These are phyloP conservation scores for Gymnopilus junonius DNA, from an alignment of 768 basidiomycete genomes.

Conservation along the genomic window DNA sequence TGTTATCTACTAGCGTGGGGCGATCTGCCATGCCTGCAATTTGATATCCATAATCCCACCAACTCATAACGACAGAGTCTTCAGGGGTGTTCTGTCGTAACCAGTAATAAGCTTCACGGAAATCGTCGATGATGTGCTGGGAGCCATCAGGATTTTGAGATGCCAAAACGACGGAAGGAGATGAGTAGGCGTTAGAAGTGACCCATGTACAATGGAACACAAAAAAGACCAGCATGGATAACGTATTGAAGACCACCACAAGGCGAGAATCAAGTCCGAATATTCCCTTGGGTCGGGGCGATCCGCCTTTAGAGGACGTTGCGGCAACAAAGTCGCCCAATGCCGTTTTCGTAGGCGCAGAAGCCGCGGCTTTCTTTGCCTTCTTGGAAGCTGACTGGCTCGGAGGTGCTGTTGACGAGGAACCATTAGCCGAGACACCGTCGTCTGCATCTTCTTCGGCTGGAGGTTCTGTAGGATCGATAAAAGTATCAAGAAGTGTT, in stretches of 20 bases:
- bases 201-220: slow-evolving; percentile 98
- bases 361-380: slow-evolving; percentile 54
- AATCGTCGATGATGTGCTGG: slow-evolving; percentile 97
- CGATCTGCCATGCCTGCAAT: slow-evolving; percentile 99
- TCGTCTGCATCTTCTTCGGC: slow-evolving; percentile 34
- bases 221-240: slow-evolving; percentile 85
- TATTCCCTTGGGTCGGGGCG: slow-evolving; percentile 60
- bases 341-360: slow-evolving; percentile 33
- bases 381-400: slow-evolving; percentile 53
- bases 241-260: slow-evolving; percentile 71
- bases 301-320: slow-evolving; percentile 35
- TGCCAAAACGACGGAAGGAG: slow-evolving; percentile 94
- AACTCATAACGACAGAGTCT: slow-evolving; percentile 95
- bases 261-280: slow-evolving; percentile 87
- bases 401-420: slow-evolving; percentile 33
- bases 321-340: slow-evolving; percentile 47
- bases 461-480: slow-evolving; percentile 80
- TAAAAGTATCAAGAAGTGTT: slow-evolving; percentile 84
- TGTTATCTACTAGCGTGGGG: slow-evolving; percentile 96
- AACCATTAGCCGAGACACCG: slow-evolving; percentile 23
- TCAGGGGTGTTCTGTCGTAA: slow-evolving; percentile 92
- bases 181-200: slow-evolving; percentile 93
- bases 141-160: slow-evolving; percentile 81
- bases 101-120: slow-evolving; percentile 99
- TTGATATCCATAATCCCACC: slow-evolving; percentile 99